Evolutionary conservation across 2,329 filamentous ascomycete genomes (phyloP).

Genomic region (Parascedosporium putredinis): DNA sequence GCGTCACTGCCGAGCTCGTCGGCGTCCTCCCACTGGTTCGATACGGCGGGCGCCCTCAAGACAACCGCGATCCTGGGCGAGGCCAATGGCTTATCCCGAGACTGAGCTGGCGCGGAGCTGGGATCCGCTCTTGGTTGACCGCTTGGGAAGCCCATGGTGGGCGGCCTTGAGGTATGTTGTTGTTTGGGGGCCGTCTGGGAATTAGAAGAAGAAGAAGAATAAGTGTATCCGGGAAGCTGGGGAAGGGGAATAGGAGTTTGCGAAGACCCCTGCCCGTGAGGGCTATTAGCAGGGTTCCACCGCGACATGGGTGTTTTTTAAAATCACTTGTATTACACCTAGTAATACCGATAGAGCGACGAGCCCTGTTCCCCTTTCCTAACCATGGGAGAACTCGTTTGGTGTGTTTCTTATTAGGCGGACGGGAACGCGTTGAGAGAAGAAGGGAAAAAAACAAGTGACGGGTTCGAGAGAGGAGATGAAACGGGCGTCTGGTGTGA

Average conservation of each 20-base stretch:
- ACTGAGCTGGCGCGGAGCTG: neutral
- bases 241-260: slow-evolving; percentile 5
- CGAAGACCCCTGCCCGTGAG: neutral
- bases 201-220: neutral
- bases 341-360: too few relatives aligned
- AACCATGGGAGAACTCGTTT: neutral
- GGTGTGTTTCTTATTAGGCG: too few relatives aligned
- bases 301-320: neutral
- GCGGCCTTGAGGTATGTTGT: neutral
- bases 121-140: neutral
- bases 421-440: too few relatives aligned
- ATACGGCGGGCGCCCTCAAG: slow-evolving; percentile 9
- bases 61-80: slow-evolving; percentile 14
- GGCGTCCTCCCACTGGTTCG: slow-evolving; percentile 4
- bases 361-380: neutral
- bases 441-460: too few relatives aligned
- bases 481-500: too few relatives aligned
- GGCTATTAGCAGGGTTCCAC: neutral
- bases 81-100: neutral
- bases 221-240: neutral
- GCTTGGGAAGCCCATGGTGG: neutral
- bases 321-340: too few relatives aligned
- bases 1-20: slow-evolving; percentile 9
- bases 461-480: too few relatives aligned
- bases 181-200: neutral